Evolutionary conservation across 2,329 filamentous ascomycete species (phyloP).

Genomic region (Nannizzia gypsea): DNA sequence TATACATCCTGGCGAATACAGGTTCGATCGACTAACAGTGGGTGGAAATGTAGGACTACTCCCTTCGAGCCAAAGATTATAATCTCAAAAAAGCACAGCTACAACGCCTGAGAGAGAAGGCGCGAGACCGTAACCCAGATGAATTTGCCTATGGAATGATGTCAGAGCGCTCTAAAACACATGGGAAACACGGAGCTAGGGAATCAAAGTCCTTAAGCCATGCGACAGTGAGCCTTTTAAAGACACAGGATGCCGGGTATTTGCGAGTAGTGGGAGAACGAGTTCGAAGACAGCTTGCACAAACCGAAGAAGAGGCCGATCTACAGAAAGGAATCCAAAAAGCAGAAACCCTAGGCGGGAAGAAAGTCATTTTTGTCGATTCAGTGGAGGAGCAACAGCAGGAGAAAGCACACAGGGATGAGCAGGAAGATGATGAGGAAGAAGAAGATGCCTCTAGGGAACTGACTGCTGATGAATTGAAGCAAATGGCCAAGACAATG

Average conservation of each 20-base stretch:
- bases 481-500: slow-evolving; percentile 21
- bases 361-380: slow-evolving; percentile 32
- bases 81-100: slow-evolving; percentile 50
- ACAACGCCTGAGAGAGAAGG: slow-evolving; percentile 48
- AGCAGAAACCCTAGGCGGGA: slow-evolving; percentile 18
- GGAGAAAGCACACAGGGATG: slow-evolving; percentile 18
- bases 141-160: slow-evolving; percentile 58
- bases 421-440: slow-evolving; percentile 18
- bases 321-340: slow-evolving; percentile 26
- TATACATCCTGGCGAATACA: neutral
- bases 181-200: slow-evolving; percentile 35
- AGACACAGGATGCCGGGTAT: slow-evolving; percentile 55
- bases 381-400: slow-evolving; percentile 28
- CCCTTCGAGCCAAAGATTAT: slow-evolving; percentile 53
- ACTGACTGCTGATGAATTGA: slow-evolving; percentile 10
- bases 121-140: slow-evolving; percentile 50
- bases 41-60: slow-evolving; percentile 43
- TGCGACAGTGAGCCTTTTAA: slow-evolving; percentile 51
- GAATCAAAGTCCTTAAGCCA: slow-evolving; percentile 40
- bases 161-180: slow-evolving; percentile 33
- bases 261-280: slow-evolving; percentile 47
- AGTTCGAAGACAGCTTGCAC: slow-evolving; percentile 42
- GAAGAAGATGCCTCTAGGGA: slow-evolving; percentile 16
- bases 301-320: slow-evolving; percentile 35
- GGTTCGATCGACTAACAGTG: neutral